Conservation (phyloP, 208 protist species). For the Leptomonas seymouri region DNA sequence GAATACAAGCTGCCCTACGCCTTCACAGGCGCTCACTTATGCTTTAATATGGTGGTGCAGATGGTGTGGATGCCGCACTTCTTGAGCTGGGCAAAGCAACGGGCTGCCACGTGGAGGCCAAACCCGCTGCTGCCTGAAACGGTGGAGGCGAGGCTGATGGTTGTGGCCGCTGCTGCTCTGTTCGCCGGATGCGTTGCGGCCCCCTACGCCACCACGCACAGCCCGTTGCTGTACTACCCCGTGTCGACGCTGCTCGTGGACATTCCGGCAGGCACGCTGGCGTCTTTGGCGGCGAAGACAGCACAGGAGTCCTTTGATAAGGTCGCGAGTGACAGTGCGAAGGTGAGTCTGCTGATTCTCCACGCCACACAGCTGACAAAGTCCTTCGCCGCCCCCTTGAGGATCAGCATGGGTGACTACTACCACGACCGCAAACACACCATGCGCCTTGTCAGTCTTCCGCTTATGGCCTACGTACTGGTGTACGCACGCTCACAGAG, state of each 20-base stretch:
- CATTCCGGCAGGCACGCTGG: slow-evolving; percentile 34
- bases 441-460: slow-evolving; percentile 24
- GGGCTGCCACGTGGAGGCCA: slow-evolving; percentile 4
- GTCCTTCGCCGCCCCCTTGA: slow-evolving; percentile 30
- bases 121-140: slow-evolving; percentile 18
- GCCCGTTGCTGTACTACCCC: slow-evolving; percentile 36
- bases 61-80: slow-evolving; percentile 29
- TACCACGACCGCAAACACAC: slow-evolving; percentile 20
- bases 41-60: slow-evolving; percentile 34
- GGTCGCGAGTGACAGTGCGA: slow-evolving; percentile 9
- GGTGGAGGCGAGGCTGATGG: slow-evolving; percentile 13
- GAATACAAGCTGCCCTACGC: slow-evolving; percentile 39
- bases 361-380: slow-evolving; percentile 33
- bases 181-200: slow-evolving; percentile 17
- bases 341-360: slow-evolving; percentile 19
- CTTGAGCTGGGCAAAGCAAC: slow-evolving; percentile 7
- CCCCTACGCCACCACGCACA: slow-evolving; percentile 19
- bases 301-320: slow-evolving; percentile 14
- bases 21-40: slow-evolving; percentile 45
- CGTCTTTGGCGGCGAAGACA: not conserved
- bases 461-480: slow-evolving; percentile 28
- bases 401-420: slow-evolving; percentile 14
- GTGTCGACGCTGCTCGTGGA: slow-evolving; percentile 42
- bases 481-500: slow-evolving; percentile 26
- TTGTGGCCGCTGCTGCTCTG: slow-evolving; percentile 1